Base-by-base conservation (phyloP, 495 filamentous ascomycete genomes). In the Tuber aestivum region DNA sequence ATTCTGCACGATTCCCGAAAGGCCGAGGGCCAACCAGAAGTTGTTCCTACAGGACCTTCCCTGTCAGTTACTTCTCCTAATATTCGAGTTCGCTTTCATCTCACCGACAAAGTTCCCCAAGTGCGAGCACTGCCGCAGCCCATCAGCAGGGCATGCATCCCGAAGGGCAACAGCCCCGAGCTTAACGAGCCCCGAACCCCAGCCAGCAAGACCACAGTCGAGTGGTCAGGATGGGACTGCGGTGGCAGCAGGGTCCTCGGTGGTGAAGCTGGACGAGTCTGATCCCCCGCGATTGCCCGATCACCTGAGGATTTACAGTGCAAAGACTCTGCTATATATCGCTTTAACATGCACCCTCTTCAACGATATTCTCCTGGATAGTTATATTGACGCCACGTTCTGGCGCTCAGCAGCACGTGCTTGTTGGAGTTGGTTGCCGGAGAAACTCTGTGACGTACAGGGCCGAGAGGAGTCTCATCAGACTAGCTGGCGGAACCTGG, bases 401-500 rank as follows among this genome's bases (percentile, higher is more conserved):
- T 83, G 81, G 81, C 73, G 72, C 5, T 71, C 74, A 16, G 81
- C 81, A 9, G 80, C 81, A 35, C 74, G 75, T 37, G 73, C 71
- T 61, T 83, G 81, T 56, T 83, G 81, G 81, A 50, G 70, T 37
- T 77, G 75, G 72, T 45, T 83, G 18, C 81, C 81, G 21, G 75
- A 71, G 42, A 42, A 72, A 7, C 61, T 83, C 21, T 72, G 75
- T 20, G 78, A 83, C 73, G 81, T 83, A n/a, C 81, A 83, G 61
- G 81, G 81, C 21, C 71, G 75, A 38, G 72, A 83, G 42, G 48
- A 41, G 23, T 42, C 78, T 27, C 73, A 74, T 16, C 81, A 82
- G 72, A 82, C 81, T n/a, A 83, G 79, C 70, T 83, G 81, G 81
- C 74, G 81, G 27, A 83, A 83, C 70, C 61, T 83, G 27, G 81